Conservation (phyloP, 1,284 basidiomycete species). For the Fomitiporia mediterranea region DNA sequence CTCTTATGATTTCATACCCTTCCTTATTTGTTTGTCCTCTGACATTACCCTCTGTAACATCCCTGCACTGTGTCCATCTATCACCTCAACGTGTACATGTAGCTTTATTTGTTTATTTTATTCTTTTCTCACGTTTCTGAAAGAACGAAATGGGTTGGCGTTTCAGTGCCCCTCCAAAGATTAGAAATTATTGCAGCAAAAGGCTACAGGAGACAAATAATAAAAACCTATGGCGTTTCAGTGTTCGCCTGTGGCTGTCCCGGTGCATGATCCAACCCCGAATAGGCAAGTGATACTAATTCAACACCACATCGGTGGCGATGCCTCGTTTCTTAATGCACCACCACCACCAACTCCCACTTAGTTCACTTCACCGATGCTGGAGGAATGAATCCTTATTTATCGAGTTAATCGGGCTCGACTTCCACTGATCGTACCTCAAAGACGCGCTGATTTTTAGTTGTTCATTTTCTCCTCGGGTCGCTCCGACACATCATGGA, state of each 20-base stretch:
- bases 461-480: neutral
- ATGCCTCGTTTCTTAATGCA: too few species aligned
- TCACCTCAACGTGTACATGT: conserved; percentile 12
- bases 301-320: too few species aligned
- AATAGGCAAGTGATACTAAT: too few species aligned
- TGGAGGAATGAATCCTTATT: too few species aligned
- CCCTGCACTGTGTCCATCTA: neutral
- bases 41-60: conserved; percentile 3
- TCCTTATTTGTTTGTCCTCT: neutral
- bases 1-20: conserved; percentile 7
- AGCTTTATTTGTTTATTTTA: conserved; percentile 8
- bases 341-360: neutral
- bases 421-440: conserved; percentile 2
- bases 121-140: neutral
- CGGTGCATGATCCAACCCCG: too few species aligned
- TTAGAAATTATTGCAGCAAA: too few species aligned
- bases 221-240: too few species aligned
- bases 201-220: too few species aligned
- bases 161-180: too few species aligned
- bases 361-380: neutral
- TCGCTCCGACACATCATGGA: neutral
- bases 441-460: neutral
- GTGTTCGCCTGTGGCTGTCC: neutral
- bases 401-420: neutral
- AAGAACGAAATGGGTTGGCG: neutral